Evolutionary conservation across 345 rosid species (phyloP).

Genomic region (Noccaea bulbosa): DNA sequence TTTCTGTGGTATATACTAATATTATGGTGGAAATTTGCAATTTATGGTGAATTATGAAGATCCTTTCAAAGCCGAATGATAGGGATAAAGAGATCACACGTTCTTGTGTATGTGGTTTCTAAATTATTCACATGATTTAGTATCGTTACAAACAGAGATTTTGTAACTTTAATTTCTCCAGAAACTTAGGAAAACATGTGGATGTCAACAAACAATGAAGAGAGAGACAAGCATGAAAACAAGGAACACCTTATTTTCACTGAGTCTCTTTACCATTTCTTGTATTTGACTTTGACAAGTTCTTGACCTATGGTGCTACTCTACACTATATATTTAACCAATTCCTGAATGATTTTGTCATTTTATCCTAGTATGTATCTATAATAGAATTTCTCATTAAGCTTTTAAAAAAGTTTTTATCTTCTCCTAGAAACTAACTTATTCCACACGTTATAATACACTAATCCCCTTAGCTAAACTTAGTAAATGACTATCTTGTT

Average conservation of each 20-base stretch:
- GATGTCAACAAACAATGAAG: constrained; percentile 19
- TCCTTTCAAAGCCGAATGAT: constrained; percentile 25
- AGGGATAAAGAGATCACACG: constrained; percentile 5
- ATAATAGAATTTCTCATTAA: neutral
- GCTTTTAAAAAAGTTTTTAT: neutral
- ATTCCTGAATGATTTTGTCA: constrained; percentile 11
- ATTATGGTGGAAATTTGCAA: neutral
- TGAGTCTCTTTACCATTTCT: constrained; percentile 40
- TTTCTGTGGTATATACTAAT: neutral
- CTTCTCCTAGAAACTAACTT: constrained; percentile 36
- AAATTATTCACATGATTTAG: constrained; percentile 8
- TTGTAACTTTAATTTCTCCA: constrained; percentile 23
- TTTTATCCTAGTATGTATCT: neutral
- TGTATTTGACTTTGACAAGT: constrained; percentile 38
- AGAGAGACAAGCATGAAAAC: constrained; percentile 49
- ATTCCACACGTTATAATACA: constrained; percentile 40
- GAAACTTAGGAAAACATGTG: constrained; percentile 40
- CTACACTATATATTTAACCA: constrained; percentile 17
- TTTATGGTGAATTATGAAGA: neutral
- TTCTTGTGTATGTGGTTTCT: constrained; percentile 9
- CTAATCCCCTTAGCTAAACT: constrained; percentile 36
- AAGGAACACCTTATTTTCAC: constrained; percentile 41
- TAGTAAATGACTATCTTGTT: constrained; percentile 42
- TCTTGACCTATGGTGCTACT: constrained; percentile 36
- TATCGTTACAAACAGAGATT: constrained; percentile 15